phyloP scores from a whole-genome alignment of 176 grass and related monocot species.

The Rhynchospora pubera region DNA sequence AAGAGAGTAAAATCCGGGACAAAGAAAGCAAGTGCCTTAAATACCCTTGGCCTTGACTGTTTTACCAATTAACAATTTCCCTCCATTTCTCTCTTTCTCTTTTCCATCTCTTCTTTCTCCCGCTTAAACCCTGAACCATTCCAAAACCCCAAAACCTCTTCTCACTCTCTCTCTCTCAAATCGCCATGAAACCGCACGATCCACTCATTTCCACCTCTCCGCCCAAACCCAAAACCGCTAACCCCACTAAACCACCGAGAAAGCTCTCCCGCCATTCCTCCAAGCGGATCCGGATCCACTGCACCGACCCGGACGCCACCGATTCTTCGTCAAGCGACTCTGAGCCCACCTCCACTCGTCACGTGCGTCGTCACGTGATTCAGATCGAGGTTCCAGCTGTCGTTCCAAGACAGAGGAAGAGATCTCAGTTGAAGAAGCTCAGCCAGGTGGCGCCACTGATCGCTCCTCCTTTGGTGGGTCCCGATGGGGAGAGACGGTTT shows the following conservation, averaged over 20 bases:
- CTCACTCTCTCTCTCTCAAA: no score
- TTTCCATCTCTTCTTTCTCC: not conserved
- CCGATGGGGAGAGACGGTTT: constrained; percentile 8
- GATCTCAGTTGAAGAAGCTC: not conserved
- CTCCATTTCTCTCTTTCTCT: not conserved
- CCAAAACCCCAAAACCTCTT: not conserved
- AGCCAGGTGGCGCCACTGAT: not conserved
- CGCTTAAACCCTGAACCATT: constrained; percentile 33
- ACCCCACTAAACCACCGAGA: not conserved
- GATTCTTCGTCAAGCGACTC: constrained; percentile 56
- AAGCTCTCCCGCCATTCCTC: not conserved
- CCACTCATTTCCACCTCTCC: not conserved
- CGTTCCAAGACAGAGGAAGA: not conserved
- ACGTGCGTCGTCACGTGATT: constrained; percentile 26
- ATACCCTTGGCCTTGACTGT: not conserved
- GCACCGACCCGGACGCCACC: constrained; percentile 42
- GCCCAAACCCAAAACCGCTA: not conserved
- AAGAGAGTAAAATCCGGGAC: not conserved
- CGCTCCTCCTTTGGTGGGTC: not conserved
- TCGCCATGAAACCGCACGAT: constrained; percentile 14
- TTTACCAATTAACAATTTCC: not conserved
- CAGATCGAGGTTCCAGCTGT: not conserved
- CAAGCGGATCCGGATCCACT: constrained; percentile 35
- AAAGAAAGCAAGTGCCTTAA: not conserved
- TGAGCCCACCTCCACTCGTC: not conserved